Evolutionary conservation across 2,329 filamentous ascomycete species (phyloP), one percentile per base, ranked within the genome.

Genomic region (Albophoma yamanashiensis): DNA sequence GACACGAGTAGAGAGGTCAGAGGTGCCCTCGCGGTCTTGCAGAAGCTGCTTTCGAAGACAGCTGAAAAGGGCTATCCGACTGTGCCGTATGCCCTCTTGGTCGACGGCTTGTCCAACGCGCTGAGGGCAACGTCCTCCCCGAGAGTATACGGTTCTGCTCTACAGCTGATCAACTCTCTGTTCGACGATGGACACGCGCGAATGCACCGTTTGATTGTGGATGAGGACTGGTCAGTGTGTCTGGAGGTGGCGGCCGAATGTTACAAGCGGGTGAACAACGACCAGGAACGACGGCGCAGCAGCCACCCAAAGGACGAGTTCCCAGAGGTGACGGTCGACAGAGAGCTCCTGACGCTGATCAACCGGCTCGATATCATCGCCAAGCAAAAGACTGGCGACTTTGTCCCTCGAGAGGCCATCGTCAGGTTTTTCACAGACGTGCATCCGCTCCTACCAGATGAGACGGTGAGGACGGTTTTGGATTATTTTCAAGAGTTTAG

Each of bases 401-500:
- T 87, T 60, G 75, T 87, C 7, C 88, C 89, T 61, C 82, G 82
- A 58, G 84, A 87, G 62, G 81, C 82, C 22, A 84, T 89, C 58
- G 82, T 91, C 71, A 75, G 79, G 25, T 88, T 91, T 66, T 85
- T 92, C 62, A 78, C 83, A 38, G 76, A 79, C 31, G 79, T 89
- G 20, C 82, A 87, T 59, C 74, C 76, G 20, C 79, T 84, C 42
- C 78, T 91, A 11, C 85, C 85, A 7, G 85, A 91, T 67, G 81
- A 82, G 4, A 82, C 84, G 11, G 86, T 82, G 1, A 81, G 80
- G 55, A 76, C 87, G 14, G 81, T 91, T 31, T 79, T 91, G 52
- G 81, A 84, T 53, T 85, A 89, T 68, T 89, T 87, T 64, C 80
- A 82, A 59, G 83, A 89, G 58, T 87, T 88, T 64, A 79, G 87